Evolutionary conservation across 768 basidiomycete species (phyloP).

Genomic region (Boletus insuetus): DNA sequence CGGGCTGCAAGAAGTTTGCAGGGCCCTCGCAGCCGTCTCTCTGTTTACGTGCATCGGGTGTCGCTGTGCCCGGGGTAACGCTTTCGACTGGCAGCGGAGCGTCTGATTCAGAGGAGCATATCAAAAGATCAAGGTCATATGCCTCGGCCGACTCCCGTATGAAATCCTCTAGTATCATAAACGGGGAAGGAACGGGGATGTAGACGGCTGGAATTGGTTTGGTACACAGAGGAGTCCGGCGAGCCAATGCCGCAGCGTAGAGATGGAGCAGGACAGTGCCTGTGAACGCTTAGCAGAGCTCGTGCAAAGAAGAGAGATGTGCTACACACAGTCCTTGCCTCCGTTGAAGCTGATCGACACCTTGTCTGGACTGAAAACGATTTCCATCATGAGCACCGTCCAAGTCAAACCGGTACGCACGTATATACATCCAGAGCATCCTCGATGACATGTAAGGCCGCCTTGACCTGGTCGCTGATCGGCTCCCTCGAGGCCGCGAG

Average conservation of each 20-base stretch:
- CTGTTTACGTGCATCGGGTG: conserved; percentile 13
- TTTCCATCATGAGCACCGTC: conserved; percentile 7
- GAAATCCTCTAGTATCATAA: conserved; percentile 80
- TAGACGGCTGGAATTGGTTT: conserved; percentile 69
- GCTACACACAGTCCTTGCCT: conserved; percentile 88
- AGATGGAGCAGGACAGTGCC: conserved; percentile 96
- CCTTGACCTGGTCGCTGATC: conserved; percentile 60
- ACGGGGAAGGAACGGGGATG: conserved; percentile 89
- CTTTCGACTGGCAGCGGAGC: conserved; percentile 48
- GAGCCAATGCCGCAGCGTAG: conserved; percentile 69
- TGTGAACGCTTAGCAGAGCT: conserved; percentile 31
- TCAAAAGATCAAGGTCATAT: conserved; percentile 77
- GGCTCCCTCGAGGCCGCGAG: conserved; percentile 55
- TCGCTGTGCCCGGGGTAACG: conserved; percentile 36
- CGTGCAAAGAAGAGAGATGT: neutral
- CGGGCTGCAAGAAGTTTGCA: conserved; percentile 32
- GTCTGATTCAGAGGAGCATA: conserved; percentile 32
- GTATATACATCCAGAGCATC: conserved; percentile 72
- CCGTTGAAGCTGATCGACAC: conserved; percentile 96
- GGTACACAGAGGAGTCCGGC: conserved; percentile 34
- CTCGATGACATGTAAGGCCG: conserved; percentile 83
- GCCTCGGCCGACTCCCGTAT: conserved; percentile 56
- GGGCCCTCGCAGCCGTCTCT: conserved; percentile 1
- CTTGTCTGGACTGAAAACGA: conserved; percentile 51
- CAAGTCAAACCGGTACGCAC: conserved; percentile 46